Evolutionary conservation across 2,329 filamentous ascomycete species (phyloP), one percentile per base, ranked within the genome.

Genomic region (Colletotrichum eremochloae): DNA sequence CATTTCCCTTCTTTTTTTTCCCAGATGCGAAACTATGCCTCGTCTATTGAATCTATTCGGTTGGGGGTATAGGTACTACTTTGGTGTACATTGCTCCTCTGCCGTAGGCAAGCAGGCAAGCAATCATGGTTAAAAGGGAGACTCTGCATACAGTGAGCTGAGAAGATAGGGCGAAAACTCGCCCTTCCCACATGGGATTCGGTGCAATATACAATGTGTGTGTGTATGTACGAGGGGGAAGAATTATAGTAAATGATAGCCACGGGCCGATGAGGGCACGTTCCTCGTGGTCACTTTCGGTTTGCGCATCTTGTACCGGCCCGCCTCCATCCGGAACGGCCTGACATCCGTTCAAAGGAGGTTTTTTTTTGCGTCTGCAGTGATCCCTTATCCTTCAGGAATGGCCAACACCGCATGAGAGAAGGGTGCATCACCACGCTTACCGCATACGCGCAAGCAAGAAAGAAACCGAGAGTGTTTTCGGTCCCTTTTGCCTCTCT

Each of bases 81-180:
- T 9, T 52, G 33, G 29, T 40, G 60, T 63, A 52, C 33, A 52
- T 33, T 20, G 6, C 5, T 48, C 42, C 58, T 52, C 42, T 18
- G 46, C 60, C n/a, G 15, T n/a, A n/a, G 20, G 44, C 33, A 20
- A 14, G 36, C 57, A 33, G 15, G 24, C 46, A 38, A 14, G 29
- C 42, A 36, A 44, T 6, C 7, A 33, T 53, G n/a, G 29, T 31
- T 14, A 15, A 44, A 42, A 42, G 24, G 24, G 15, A 20, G 15
- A 40, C 42, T 42, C 46, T 61, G 52, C 24, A 18, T 38, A 38
- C 62, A 52, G 20, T 71, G 58, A 71, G 68, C 31, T 68, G 68
- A 71, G 68, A 71, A 58, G 33, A 62, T 56, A 38, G 40, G 42
- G 20, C 2, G 15, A 18, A 14, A 29, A 15, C 46, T 14, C 24